Percentiles rank a stretch among this genome's conserved stretches.
These are phyloP conservation scores for Lepidopterella palustris DNA, from an alignment of 495 filamentous ascomycete genomes.

Conservation along the genomic window DNA sequence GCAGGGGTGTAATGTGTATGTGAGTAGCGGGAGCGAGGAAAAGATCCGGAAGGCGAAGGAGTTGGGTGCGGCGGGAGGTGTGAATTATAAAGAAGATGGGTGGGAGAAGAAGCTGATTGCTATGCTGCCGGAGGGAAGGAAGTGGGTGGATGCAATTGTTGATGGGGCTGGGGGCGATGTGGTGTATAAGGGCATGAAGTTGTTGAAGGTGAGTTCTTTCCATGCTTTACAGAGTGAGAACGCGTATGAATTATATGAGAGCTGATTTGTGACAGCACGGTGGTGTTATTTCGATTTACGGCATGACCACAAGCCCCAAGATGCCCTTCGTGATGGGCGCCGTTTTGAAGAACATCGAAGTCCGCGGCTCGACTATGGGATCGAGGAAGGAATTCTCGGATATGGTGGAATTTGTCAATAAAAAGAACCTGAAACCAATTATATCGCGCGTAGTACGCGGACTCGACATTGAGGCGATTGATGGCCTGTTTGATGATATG, in stretches of 20 bases:
- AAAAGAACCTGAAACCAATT: constrained; percentile 36
- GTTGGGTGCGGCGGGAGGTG: constrained; percentile 37
- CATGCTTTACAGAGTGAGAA: background rate
- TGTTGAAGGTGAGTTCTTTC: constrained; percentile 32
- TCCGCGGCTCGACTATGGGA: constrained; percentile 41
- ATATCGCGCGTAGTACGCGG: constrained; percentile 33
- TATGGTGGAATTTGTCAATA: constrained; percentile 38
- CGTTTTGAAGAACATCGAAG: constrained; percentile 40
- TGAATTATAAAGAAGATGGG: constrained; percentile 39
- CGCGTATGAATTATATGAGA: background rate
- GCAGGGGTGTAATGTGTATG: constrained; percentile 36
- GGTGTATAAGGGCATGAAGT: constrained; percentile 31
- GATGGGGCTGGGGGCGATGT: constrained; percentile 41
- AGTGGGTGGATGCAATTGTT: constrained; percentile 37
- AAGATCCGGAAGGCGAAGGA: constrained; percentile 38
- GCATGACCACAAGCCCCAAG: constrained; percentile 38
- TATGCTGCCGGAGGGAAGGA: constrained; percentile 32
- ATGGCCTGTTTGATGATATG: constrained; percentile 42
- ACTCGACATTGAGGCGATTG: constrained; percentile 34
- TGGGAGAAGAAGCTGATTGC: constrained; percentile 40
- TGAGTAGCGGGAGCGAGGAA: constrained; percentile 38
- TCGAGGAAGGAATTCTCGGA: constrained; percentile 42
- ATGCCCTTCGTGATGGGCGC: constrained; percentile 38
- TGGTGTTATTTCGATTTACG: constrained; percentile 37
- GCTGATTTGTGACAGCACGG: constrained; percentile 27